phyloP scores from a whole-genome alignment of 345 rosid genomes.

The Cardiospermum halicacabum region DNA sequence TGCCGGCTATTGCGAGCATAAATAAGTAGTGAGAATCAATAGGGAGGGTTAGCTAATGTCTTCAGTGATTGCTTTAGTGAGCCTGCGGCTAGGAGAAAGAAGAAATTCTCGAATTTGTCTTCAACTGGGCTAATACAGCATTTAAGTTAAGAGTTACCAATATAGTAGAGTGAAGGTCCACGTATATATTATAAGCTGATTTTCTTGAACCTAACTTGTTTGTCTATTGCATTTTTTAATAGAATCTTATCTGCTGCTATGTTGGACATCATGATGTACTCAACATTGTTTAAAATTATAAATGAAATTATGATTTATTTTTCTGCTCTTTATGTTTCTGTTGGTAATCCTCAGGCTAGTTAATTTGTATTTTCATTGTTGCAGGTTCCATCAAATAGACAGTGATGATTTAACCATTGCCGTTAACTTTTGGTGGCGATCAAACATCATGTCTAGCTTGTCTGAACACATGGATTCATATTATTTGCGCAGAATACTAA shows the following conservation, averaged over 20 bases:
- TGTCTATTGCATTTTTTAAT: not conserved
- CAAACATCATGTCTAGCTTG: constrained; percentile 56
- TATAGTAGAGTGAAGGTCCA: too few species aligned
- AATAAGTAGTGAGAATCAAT: too few species aligned
- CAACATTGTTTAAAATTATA: not conserved
- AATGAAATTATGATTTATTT: not conserved
- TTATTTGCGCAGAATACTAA: constrained; percentile 70
- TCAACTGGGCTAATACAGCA: too few species aligned
- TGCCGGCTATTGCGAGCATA: too few species aligned
- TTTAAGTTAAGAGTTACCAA: too few species aligned
- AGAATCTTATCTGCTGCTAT: not conserved
- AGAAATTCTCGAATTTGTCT: too few species aligned
- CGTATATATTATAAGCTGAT: too few species aligned
- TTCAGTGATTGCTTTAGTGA: too few species aligned
- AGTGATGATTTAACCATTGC: constrained; percentile 77
- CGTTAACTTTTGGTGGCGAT: constrained; percentile 90
- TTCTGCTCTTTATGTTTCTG: constrained; percentile 6
- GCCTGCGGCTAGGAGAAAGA: too few species aligned
- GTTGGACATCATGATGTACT: not conserved
- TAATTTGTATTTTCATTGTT: constrained; percentile 25
- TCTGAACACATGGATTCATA: constrained; percentile 83
- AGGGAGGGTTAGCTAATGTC: too few species aligned
- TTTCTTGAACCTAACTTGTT: too few species aligned
- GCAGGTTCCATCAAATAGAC: constrained; percentile 89
- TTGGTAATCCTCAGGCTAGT: constrained; percentile 9